Evolutionary conservation across 2,329 filamentous ascomycete genomes (phyloP), one percentile per base, ranked within the genome.

Genomic region (Neospermospora avenae): DNA sequence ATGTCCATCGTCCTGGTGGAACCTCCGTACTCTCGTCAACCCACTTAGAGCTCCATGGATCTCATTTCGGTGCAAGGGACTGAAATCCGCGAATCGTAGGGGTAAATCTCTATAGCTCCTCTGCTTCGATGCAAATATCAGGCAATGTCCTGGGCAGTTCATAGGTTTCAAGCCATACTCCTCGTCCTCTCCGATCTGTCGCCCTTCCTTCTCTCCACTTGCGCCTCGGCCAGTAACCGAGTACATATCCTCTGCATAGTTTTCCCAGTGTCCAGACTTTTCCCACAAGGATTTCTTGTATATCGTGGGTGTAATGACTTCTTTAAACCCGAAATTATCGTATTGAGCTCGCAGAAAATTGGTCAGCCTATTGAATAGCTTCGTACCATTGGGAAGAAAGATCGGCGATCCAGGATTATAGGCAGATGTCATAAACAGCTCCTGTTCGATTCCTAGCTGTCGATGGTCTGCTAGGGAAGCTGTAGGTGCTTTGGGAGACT

Each of bases 241-340:
- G 74, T 93, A 96, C 92, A 96, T 96, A 71, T 96, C 91, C 70
- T 96, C 88, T 61, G 90, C 87, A 76, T 96, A 96, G 73, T 96
- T 96, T 58, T 93, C 87, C 80, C 93, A 86, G 67, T 96, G 91
- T 2, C 91, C 91, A 0, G 90, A 95, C 66, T 86, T 87, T 69
- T 90, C 86, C 92, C 91, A 96, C 31, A 96, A 77, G 5, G 89
- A 86, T 73, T 90, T 90, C 72, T 96, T 96, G 79, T 95, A 96
- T 71, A 96, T 95, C 52, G 87, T 95, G 1, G 92, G 91, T 7
- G 91, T 95, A 68, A 96, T 86, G 65, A 96, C 91, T 73, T 96
- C 91, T 66, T 92, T 83, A 72, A 93, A 96, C 61, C 91, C 91
- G 75, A 93, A 95, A 65, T 86, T 84, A 25, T 88, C 84, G 71